Percentiles rank a stretch among this genome's conserved stretches.
Conservation (phyloP, 2,329 filamentous ascomycete species). For the Elsinoe fawcettii region DNA sequence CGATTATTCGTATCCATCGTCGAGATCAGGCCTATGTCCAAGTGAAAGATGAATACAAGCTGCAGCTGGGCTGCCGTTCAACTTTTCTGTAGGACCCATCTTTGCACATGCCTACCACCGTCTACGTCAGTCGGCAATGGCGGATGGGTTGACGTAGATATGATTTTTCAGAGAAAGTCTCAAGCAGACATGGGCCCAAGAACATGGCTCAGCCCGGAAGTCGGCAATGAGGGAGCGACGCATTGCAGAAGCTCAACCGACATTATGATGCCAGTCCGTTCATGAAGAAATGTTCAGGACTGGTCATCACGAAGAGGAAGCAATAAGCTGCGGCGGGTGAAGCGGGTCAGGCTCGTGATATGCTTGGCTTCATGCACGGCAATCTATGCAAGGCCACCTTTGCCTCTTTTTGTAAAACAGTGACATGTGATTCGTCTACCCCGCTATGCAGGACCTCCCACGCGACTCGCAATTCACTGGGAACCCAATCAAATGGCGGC, state of each 20-base stretch:
- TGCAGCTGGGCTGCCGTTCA: background rate
- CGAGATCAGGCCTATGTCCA: background rate
- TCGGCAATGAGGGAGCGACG: no score
- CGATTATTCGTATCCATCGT: slow-evolving; percentile 45
- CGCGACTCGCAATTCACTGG: background rate
- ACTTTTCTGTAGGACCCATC: background rate
- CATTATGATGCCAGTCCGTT: no score
- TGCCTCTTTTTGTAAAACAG: background rate
- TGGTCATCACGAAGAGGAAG: no score
- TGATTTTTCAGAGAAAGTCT: background rate
- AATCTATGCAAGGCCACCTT: background rate
- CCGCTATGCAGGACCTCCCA: background rate
- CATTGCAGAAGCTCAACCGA: no score
- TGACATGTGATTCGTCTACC: background rate
- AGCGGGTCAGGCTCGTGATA: background rate
- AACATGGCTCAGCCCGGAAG: background rate
- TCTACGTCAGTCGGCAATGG: background rate
- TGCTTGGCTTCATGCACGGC: background rate
- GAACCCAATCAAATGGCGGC: no score
- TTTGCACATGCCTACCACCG: background rate
- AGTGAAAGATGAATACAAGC: background rate
- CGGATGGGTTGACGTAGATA: slow-evolving; percentile 4
- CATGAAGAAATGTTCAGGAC: no score
- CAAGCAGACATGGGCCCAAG: background rate
- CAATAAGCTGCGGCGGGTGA: no score